Evolutionary conservation across 1,284 basidiomycete genomes (phyloP).

Genomic region (Neotropicomus parvogracilis): DNA sequence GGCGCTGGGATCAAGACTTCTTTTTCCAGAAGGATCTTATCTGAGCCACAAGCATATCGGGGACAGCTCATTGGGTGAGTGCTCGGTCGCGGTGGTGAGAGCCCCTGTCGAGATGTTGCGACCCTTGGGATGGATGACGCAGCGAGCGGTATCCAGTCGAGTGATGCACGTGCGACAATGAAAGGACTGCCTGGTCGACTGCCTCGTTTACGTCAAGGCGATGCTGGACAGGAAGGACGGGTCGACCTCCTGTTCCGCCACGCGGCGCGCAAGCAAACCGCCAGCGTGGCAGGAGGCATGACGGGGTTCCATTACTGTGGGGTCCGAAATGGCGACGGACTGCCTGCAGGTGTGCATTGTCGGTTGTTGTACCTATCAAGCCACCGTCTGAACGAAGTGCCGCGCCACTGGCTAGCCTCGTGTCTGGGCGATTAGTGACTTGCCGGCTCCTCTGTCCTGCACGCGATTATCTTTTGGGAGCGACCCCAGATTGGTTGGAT

Average conservation of each 20-base stretch:
- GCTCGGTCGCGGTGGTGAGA: constrained; percentile 14
- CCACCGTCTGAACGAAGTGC: constrained; percentile 10
- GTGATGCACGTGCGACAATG: constrained; percentile 8
- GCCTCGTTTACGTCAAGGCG: constrained; percentile 7
- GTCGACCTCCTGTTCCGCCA: constrained; percentile 14
- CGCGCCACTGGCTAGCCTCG: constrained; percentile 12
- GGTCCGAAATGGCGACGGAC: constrained; percentile 12
- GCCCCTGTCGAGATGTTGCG: constrained; percentile 2
- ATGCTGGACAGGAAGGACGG: not conserved
- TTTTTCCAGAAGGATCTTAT: constrained; percentile 20
- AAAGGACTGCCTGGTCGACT: not conserved
- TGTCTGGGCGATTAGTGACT: constrained; percentile 1
- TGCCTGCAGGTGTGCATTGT: constrained; percentile 8
- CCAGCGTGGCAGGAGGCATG: constrained; percentile 8
- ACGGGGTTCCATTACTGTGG: constrained; percentile 19
- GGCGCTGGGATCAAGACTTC: constrained; percentile 7
- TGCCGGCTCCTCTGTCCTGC: not conserved
- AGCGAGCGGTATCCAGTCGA: not conserved
- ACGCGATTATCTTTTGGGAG: constrained; percentile 9
- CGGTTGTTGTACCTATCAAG: constrained; percentile 22
- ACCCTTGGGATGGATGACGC: constrained; percentile 8
- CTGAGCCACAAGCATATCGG: constrained; percentile 15
- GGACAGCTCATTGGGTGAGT: constrained; percentile 15
- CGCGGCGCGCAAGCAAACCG: constrained; percentile 8
- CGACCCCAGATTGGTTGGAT: constrained; percentile 16